These are phyloP conservation scores for Postia placenta DNA, from an alignment of 768 basidiomycete species.

Conservation along the genomic window DNA sequence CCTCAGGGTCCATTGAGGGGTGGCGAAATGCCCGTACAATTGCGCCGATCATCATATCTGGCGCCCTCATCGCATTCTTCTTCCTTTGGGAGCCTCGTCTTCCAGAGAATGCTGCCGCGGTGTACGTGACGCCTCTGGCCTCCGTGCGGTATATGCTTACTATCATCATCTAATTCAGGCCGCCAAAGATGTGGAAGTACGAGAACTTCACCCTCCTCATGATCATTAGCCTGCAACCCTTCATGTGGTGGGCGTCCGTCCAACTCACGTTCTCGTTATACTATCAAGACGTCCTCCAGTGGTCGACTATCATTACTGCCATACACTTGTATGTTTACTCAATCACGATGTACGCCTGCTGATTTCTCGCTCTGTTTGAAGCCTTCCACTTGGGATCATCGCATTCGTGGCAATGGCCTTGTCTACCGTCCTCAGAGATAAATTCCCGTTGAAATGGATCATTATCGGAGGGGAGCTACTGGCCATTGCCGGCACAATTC, in stretches of 20 bases:
- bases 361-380: background rate
- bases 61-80: slow-evolving; percentile 28
- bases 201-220: slow-evolving; percentile 30
- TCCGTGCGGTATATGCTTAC: background rate
- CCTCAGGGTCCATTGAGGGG: slow-evolving; percentile 29
- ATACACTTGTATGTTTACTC: slow-evolving; percentile 24
- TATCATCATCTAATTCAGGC: slow-evolving; percentile 10
- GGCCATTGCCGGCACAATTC: slow-evolving; percentile 27
- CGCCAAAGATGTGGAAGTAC: slow-evolving; percentile 28
- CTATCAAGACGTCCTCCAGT: slow-evolving; percentile 26
- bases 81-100: slow-evolving; percentile 32
- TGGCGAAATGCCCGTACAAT: slow-evolving; percentile 32
- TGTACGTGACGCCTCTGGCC: slow-evolving; percentile 15
- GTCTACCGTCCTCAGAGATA: slow-evolving; percentile 27
- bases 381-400: slow-evolving; percentile 30
- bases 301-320: slow-evolving; percentile 25
- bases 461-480: slow-evolving; percentile 35
- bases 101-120: slow-evolving; percentile 25
- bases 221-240: slow-evolving; percentile 25
- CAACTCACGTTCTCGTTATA: slow-evolving; percentile 20
- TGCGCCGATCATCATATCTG: slow-evolving; percentile 33
- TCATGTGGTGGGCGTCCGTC: slow-evolving; percentile 30
- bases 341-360: background rate
- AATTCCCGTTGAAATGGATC: slow-evolving; percentile 31
- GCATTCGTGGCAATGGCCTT: slow-evolving; percentile 26